Base-by-base conservation (phyloP, 441 rosid species). In the Populus trichocarpa region DNA sequence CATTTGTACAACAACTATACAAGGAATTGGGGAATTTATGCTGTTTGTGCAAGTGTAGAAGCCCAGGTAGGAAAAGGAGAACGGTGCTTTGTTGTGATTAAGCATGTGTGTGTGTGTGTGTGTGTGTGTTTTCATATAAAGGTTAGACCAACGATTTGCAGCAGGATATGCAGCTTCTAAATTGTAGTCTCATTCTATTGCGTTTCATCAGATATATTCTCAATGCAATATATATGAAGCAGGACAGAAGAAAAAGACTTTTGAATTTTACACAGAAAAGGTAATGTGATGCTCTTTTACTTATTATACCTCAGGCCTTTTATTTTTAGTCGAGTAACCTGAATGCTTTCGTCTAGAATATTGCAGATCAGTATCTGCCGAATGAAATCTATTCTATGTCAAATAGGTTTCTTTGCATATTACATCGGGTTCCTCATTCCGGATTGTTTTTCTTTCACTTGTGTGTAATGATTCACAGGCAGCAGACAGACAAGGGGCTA, bases 31-130 rank as follows among this genome's bases (percentile, higher is more conserved):
- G 89, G 88, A 50, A 88, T 94, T 46, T 94, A 92, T 23, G 98
- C 97, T 13, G 92, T 94, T 57, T 91, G 97, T 76, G 95, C 93
- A 28, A 90, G 96, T 70, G 93, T 94, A 6, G 98, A 92, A 85
- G 83, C 96, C 81, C 92, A 90, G 96, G 96, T 92, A 16, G 8
- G 61, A 3, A 3, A 30, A 30, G 2, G 18, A 53, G 18, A 5
- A 14, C 20, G 68, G 36, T 40, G 13, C 23, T 25, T 8, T 40
- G 7, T 28, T 16, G 30, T 28, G 32, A 74, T 14, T 77, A 23
- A 38, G 25, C 14, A 57, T 23, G 16, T 26, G 28, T 20, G 30
- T 9, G n/a, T n/a, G n/a, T 20, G 64, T 57, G 25, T 25, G 30
- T 30, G 32, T 30, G 32, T 30, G 32, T 30, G 32, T 75, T 13